These are phyloP conservation scores for Aspergillus diversus DNA, from an alignment of 495 filamentous ascomycete genomes.

Conservation along the genomic window DNA sequence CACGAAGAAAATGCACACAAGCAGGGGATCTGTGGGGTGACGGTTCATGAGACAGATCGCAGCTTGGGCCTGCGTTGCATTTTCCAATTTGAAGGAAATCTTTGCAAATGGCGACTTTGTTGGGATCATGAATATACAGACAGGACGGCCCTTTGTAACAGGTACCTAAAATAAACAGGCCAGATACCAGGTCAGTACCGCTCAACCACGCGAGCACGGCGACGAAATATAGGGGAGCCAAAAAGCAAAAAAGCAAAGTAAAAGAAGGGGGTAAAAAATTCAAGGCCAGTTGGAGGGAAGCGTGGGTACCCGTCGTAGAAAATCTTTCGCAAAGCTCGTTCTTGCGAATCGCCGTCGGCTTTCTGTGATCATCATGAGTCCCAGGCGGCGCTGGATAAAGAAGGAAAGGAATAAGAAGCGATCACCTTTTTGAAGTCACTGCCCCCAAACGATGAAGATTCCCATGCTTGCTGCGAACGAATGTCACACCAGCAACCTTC, in stretches of 20 bases:
- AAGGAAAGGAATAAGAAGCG: constrained; percentile 12
- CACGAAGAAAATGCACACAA: constrained; percentile 88
- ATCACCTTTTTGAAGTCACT: constrained; percentile 48
- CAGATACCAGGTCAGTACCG: constrained; percentile 34
- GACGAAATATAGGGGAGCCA: neutral
- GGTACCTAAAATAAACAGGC: constrained; percentile 59
- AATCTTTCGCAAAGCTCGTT: constrained; percentile 86
- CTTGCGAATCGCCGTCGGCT: constrained; percentile 62
- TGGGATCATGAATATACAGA: constrained; percentile 80
- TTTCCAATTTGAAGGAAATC: constrained; percentile 78
- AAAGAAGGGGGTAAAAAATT: constrained; percentile 17
- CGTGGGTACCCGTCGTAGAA: constrained; percentile 80
- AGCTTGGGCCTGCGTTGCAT: constrained; percentile 78
- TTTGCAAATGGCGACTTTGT: constrained; percentile 90
- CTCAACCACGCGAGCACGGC: constrained; percentile 1
- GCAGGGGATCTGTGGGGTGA: constrained; percentile 82
- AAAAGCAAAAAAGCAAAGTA: constrained; percentile 15
- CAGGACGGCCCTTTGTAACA: constrained; percentile 81
- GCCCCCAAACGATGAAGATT: constrained; percentile 75
- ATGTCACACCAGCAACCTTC: constrained; percentile 78
- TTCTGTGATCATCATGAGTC: constrained; percentile 38
- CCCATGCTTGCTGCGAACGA: constrained; percentile 87
- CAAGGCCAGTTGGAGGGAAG: constrained; percentile 19
- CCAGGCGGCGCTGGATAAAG: neutral
- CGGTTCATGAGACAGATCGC: constrained; percentile 91